Base-by-base conservation (phyloP, 116 monocot species). In the Zostera marina region DNA sequence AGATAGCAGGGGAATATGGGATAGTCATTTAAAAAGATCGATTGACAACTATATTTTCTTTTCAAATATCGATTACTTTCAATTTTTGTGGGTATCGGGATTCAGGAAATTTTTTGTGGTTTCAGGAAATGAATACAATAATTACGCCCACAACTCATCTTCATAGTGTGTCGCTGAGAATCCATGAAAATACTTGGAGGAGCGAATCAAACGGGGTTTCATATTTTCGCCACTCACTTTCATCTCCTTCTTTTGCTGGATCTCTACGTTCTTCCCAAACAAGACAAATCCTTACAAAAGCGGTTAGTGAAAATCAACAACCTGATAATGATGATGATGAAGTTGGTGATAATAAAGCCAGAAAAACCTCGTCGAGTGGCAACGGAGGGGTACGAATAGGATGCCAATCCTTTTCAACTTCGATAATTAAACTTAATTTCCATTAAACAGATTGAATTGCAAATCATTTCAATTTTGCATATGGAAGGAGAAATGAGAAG, bases 121-220 rank as follows among this genome's bases (percentile, higher is more conserved):
- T 70, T 67, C 69, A 76, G 83, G 78, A 62, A 53, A 91, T 83
- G 83, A 74, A 54, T 53, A 81, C 59, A 63, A 69, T 75, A 63
- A 69, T 75, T 41, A 44, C 87, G 16, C 66, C n/a, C n/a, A n/a
- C 77, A 26, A 69, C 62, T 26, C 80, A 76, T 62, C 73, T 61
- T 40, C 63, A 39, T 56, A 56, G 55, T 38, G 43, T 72, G 6
- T 53, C 68, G 22, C 49, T 69, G 47, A 72, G 64, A 59, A 60
- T 65, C 14, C 42, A 54, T 52, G 71, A 71, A 11, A 73, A 62
- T 65, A 67, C 25, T 26, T 59, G 42, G 40, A 82, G 73, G 59
- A 67, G 53, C 54, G 73, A 53, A 53, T 56, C 69, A 25, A 77
- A 53, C 58, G 82, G 73, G 44, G 49, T 58, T 22, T 63, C 63